A percentile compares a stretch with the other conserved stretches of the same genome.
phyloP scores from a whole-genome alignment of 306 rosid genomes.

The Psophocarpus tetragonolobus region DNA sequence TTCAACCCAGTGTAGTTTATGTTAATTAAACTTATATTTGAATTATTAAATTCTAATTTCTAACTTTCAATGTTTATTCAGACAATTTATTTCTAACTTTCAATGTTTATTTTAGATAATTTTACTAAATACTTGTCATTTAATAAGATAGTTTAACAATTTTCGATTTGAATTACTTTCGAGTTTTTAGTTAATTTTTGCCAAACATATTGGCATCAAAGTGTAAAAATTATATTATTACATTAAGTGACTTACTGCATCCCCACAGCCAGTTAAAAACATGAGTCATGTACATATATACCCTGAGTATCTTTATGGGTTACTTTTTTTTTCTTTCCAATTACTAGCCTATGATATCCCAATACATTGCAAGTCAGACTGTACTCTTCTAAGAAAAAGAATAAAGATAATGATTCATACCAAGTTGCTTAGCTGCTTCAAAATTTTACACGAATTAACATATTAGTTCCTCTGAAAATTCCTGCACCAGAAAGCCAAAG shows the following conservation, averaged over 20 bases:
- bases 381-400: constrained; percentile 38
- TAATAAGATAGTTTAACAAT: too few species aligned
- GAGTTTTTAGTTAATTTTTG: too few species aligned
- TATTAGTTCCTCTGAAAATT: constrained; percentile 64
- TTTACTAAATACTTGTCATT: too few species aligned
- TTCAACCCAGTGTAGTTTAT: too few species aligned
- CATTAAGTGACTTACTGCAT: constrained; percentile 42
- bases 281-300: constrained; percentile 57
- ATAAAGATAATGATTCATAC: constrained; percentile 35
- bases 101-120: too few species aligned
- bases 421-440: constrained; percentile 31
- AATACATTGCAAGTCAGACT: constrained; percentile 44
- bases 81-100: too few species aligned
- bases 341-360: constrained; percentile 49
- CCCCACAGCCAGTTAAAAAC: constrained; percentile 46
- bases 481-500: constrained; percentile 66
- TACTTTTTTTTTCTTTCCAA: constrained; percentile 27
- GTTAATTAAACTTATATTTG: too few species aligned
- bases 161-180: too few species aligned
- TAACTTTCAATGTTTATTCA: too few species aligned
- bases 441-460: constrained; percentile 37
- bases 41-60: too few species aligned
- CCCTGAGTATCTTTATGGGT: constrained; percentile 37
- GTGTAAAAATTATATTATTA: constrained; percentile 46
- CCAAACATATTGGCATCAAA: neutral